Evolutionary conservation across 2,329 filamentous ascomycete genomes (phyloP), one percentile per base, ranked within the genome.

Genomic region (Tricladium varicosporioides): DNA sequence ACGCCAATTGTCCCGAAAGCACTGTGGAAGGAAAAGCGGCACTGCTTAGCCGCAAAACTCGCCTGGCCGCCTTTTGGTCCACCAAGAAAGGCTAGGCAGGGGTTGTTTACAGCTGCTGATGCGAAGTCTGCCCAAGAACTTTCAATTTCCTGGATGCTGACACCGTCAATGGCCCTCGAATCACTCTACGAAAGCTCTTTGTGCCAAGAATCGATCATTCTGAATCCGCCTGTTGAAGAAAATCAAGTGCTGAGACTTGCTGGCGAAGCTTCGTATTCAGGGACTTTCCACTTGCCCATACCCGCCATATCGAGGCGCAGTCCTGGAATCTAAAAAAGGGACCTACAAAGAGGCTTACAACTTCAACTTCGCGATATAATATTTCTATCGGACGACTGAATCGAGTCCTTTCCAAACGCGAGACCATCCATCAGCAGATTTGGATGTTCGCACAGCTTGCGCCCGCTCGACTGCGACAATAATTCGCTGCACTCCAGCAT

Each of bases 401-500:
- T 40, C 36, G 11, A 40, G 11, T 40, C 5, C n/a, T 40, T 2
- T n/a, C n/a, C 36, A 40, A 13, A 40, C 36, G 36, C 36, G 36
- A 56, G 22, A 48, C 22, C 15, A 51, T 46, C 18, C 49, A 52
- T 16, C 31, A 33, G 45, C 31, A 33, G 47, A 46, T 16, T 43
- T 61, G 62, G 57, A 63, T 65, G 65, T 59, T 45, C 45, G 53
- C 50, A 48, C 36, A 4, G 36, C 36, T 53, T 63, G 61, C 58
- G 60, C 61, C 50, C 52, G 59, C 55, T 57, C 58, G 58, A 67
- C 54, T 66, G 66, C 64, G 64, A 65, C 64, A 52, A 61, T 53
- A 27, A 49, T 45, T 51, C 64, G 62, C 64, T 69, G 60, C 59
- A 54, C 56, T 62, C 66, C 76, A 77, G 76, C 75, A 87, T 87